A percentile compares a stretch with the other conserved stretches of the same genome.
Conservation (phyloP, 129 eudicot genomes). For the Gnaphalium uliginosum region DNA sequence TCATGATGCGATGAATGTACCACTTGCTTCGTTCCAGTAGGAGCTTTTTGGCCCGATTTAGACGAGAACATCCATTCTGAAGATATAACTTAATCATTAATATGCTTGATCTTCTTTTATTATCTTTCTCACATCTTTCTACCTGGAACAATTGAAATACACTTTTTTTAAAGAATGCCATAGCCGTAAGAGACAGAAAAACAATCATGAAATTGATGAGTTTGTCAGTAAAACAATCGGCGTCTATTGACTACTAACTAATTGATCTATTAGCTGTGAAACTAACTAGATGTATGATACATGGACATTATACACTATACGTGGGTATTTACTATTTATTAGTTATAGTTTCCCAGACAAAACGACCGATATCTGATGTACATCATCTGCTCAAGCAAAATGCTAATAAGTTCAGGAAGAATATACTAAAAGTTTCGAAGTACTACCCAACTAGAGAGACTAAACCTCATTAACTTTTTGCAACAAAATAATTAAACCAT, state of each 20-base stretch:
- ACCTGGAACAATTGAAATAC: conserved; percentile 45
- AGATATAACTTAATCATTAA: conserved; percentile 77
- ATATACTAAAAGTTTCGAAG: not conserved
- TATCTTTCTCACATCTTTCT: conserved; percentile 85
- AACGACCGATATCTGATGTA: not conserved
- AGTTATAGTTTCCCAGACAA: not conserved
- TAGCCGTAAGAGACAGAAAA: not conserved
- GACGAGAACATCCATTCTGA: conserved; percentile 72
- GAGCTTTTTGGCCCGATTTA: conserved; percentile 81
- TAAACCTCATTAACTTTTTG: not conserved
- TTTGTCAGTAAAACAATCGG: too few relatives aligned
- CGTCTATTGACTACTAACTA: not conserved
- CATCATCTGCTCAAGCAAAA: conserved; percentile 17
- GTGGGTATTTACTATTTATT: not conserved
- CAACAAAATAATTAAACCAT: not conserved
- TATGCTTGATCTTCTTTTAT: conserved; percentile 61
- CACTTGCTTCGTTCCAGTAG: conserved; percentile 93
- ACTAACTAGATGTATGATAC: not conserved
- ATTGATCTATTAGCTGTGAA: not conserved
- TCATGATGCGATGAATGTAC: conserved; percentile 78
- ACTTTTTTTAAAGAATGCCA: not conserved
- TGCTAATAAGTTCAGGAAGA: not conserved
- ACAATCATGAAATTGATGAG: too few relatives aligned
- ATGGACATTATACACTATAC: not conserved
- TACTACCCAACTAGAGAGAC: not conserved